phyloP scores from a whole-genome alignment of 257 asterid genomes.

The Ehretia macrophylla region DNA sequence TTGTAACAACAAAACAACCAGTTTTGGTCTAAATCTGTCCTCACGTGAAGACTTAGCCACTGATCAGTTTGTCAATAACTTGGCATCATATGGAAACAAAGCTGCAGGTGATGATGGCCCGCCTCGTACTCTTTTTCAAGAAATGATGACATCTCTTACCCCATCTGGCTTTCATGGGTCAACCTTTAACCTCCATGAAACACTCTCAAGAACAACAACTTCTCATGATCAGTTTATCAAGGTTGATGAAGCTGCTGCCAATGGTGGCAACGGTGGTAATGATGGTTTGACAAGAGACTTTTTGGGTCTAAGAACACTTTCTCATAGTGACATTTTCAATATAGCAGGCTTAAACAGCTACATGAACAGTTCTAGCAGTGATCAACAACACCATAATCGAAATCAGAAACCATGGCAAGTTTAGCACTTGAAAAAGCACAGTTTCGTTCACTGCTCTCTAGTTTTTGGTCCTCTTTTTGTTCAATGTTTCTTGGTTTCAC shows the following conservation, averaged over 20 bases:
- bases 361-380: neutral
- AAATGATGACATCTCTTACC: constrained; percentile 1
- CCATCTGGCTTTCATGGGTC: neutral
- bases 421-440: neutral
- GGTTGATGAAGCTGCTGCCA: neutral
- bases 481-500: neutral
- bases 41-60: constrained; percentile 35
- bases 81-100: constrained; percentile 23
- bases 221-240: neutral
- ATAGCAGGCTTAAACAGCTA: constrained; percentile 24
- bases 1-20: constrained; percentile 19
- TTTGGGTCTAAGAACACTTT: constrained; percentile 41
- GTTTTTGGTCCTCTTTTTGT: neutral
- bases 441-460: neutral
- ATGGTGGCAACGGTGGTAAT: constrained; percentile 11
- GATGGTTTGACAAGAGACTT: constrained; percentile 49
- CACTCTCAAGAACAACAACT: neutral
- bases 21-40: constrained; percentile 15
- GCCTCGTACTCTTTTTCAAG: neutral
- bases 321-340: constrained; percentile 35
- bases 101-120: constrained; percentile 4
- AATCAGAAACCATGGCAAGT: constrained; percentile 4
- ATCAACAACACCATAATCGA: neutral
- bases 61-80: constrained; percentile 1
- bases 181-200: too few relatives aligned